Evolutionary conservation across 352 stramenopile species (phyloP), one percentile per base, ranked within the genome.

Genomic region (Pythium brachiatum): DNA sequence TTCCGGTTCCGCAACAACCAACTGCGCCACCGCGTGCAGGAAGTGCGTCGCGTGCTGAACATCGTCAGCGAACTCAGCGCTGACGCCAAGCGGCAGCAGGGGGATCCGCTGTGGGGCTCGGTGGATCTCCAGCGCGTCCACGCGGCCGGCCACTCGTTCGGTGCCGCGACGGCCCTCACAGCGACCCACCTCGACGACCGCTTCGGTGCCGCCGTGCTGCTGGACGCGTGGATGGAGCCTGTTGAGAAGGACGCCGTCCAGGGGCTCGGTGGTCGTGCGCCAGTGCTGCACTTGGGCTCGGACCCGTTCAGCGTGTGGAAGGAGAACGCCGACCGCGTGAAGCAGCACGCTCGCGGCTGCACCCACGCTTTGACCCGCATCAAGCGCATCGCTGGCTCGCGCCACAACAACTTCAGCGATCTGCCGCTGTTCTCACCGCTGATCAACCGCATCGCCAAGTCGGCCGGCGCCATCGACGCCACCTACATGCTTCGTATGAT

Each of bases 341-440:
- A 79, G 53, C 61, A 65, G 36, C 75, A 86, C 51, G 65, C 57
- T 1, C 39, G 54, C 25, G 76, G 74, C 23, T 81, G 67, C 53
- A 76, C 69, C 13, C 72, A 89, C 36, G 47, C 38, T 1, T 20
- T 74, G 2, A 75, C 73, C 12, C 64, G 62, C 31, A 65, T 87
- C 31, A 75, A 74, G 27, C 76, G 76, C 38, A 53, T 89, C 53
- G 66, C 66, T 0, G 70, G 66, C 41, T 72, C 76, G 16, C 66
- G 74, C 11, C 81, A 91, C 79, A 89, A 88, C 72, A 88, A 91
- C 59, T 91, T 91, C 32, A 87, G 75, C 27, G 81, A 91, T 36
- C 64, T 91, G 26, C 70, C 78, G 2, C 50, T 89, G 26, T 91
- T 91, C 57, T 88, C 81, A 32, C 81, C 79, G 21, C 53, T 70